A percentile compares a stretch with the other conserved stretches of the same genome.
phyloP scores from a whole-genome alignment of 2,329 filamentous ascomycete species.

The Diaporthe aspalathi region DNA sequence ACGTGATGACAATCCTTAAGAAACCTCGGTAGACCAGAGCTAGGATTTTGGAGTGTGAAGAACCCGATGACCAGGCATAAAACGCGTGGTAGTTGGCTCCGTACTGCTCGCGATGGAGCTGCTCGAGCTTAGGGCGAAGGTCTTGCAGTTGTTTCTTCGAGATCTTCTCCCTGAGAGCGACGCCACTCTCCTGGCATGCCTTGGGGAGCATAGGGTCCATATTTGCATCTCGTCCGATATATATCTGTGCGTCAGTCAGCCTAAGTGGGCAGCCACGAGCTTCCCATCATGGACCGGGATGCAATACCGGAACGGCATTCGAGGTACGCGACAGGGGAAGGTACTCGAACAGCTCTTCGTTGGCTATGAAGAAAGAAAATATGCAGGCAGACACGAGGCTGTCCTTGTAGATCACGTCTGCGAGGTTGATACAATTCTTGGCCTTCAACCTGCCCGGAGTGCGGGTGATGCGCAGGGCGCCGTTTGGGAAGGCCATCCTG shows the following conservation, averaged over 20 bases:
- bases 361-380: slow-evolving; percentile 43
- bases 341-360: slow-evolving; percentile 42
- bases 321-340: slow-evolving; percentile 40
- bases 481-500: slow-evolving; percentile 42
- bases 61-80: slow-evolving; percentile 42
- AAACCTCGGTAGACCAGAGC: slow-evolving; percentile 43
- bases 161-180: slow-evolving; percentile 39
- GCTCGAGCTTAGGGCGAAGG: slow-evolving; percentile 35
- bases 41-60: slow-evolving; percentile 43
- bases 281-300: background rate
- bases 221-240: slow-evolving; percentile 43
- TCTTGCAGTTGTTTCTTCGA: slow-evolving; percentile 40
- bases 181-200: slow-evolving; percentile 36
- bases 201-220: slow-evolving; percentile 37
- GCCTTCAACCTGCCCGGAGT: slow-evolving; percentile 41
- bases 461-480: slow-evolving; percentile 45
- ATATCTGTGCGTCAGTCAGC: slow-evolving; percentile 38
- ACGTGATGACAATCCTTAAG: slow-evolving; percentile 44
- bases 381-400: slow-evolving; percentile 44
- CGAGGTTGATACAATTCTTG: slow-evolving; percentile 44
- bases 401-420: slow-evolving; percentile 42
- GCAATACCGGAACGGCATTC: slow-evolving; percentile 40
- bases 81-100: slow-evolving; percentile 44
- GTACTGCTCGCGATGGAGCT: slow-evolving; percentile 38
- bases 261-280: no score